Conservation (phyloP, 2,329 filamentous ascomycete genomes). For the Aspergillus phoenicis region DNA sequence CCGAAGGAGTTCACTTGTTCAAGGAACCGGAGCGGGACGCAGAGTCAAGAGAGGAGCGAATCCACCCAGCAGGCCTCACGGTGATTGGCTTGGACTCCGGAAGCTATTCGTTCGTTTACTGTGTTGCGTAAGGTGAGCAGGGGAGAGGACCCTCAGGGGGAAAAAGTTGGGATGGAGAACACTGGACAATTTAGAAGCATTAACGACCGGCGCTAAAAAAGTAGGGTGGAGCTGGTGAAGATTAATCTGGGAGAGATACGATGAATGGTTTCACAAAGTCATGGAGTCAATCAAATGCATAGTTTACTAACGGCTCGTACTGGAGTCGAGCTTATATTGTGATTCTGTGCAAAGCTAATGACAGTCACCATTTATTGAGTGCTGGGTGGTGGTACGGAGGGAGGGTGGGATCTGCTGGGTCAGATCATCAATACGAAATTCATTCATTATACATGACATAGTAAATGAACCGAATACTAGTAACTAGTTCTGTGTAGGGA, state of each 20-base stretch:
- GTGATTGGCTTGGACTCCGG: conserved; percentile 7
- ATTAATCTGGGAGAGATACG: conserved; percentile 13
- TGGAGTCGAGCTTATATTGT: background rate
- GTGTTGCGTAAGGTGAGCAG: conserved; percentile 4
- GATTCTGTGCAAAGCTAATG: background rate
- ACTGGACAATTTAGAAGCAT: conserved; percentile 10
- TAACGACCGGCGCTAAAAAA: conserved; percentile 13
- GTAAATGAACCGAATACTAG: no score
- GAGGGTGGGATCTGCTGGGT: background rate
- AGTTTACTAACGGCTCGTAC: background rate
- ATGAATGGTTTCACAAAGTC: background rate
- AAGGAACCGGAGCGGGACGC: conserved; percentile 11
- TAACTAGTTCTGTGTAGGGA: background rate
- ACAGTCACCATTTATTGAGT: background rate
- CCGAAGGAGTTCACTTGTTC: background rate
- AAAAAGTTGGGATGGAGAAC: background rate
- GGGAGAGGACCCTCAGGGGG: conserved; percentile 8
- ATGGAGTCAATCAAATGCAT: background rate
- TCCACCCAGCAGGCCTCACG: background rate
- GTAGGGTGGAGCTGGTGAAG: conserved; percentile 14
- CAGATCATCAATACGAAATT: background rate
- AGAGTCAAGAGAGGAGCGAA: conserved; percentile 7
- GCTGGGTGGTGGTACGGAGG: background rate
- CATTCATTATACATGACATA: no score
- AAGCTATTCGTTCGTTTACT: conserved; percentile 8